Base-by-base conservation (phyloP, 192 early-diverging fungal genomes). In the Coemansia sp. region DNA sequence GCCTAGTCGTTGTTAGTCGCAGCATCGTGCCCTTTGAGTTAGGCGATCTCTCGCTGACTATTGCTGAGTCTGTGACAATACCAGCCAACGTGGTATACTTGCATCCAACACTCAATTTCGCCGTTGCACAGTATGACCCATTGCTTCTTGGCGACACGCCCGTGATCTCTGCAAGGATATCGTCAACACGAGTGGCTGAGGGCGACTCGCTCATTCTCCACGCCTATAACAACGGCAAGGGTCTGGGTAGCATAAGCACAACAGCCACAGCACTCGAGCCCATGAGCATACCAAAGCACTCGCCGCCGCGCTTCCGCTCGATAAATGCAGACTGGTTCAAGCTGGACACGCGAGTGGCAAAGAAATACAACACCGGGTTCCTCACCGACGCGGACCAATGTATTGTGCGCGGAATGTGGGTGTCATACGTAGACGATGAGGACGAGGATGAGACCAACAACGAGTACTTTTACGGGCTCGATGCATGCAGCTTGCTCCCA, bases 51-150 rank as follows among this genome's bases (percentile, higher is more conserved):
- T 84, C 86, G 56, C 81, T 97, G 39, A 94, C 94, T 0, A 90
- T 97, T 69, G 92, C 90, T 48, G 91, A 94, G 67, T 87, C 88
- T 18, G 87, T 93, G 30, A 90, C 92, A 49, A 90, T 97, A 59
- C 94, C 93, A 0, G 95, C 87, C 29, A 86, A 85, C 55, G 71
- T 94, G 35, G 57, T 89, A 1, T 93, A 90, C 62, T 58, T 92
- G 30, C 95, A 97, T 60, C 95, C 94, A 1, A 87, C 88, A 0
- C 88, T 93, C 59, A 95, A 94, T 75, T 90, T 90, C 75, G 86
- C 89, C 2, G 76, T 97, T 33, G 39, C 95, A 2, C 84, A 84
- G 16, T 97, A 93, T 63, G 89, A 97, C 55, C 83, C 90, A 15
- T 59, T 45, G 3, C 72, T 89, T 13, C 64, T 94, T 58, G 93